These are phyloP conservation scores for Fusarium buxicola DNA, from an alignment of 2,329 filamentous ascomycete genomes.

Conservation along the genomic window DNA sequence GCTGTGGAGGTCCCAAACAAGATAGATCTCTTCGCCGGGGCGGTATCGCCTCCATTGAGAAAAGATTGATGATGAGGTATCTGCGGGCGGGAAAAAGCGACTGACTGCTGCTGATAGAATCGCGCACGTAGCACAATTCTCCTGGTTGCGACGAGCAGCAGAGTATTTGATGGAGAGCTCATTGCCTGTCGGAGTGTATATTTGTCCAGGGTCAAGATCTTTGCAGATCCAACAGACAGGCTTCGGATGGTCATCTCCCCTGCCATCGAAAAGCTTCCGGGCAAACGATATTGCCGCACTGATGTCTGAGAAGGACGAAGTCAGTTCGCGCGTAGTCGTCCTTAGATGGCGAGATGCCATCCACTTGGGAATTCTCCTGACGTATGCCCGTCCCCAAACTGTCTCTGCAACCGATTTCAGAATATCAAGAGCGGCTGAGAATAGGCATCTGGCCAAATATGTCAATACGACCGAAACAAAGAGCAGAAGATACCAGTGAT, in stretches of 20 bases:
- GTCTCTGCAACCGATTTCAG: background rate
- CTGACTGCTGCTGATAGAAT: slow-evolving; percentile 3
- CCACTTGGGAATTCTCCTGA: background rate
- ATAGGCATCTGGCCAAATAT: background rate
- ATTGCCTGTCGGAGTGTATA: too few relatives aligned
- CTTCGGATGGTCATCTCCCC: too few relatives aligned
- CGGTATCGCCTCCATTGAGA: slow-evolving; percentile 4
- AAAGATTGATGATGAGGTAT: slow-evolving; percentile 1
- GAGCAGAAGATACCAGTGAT: background rate
- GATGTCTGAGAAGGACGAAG: background rate
- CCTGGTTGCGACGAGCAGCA: background rate
- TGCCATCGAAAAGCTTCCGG: background rate
- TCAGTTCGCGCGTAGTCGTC: background rate
- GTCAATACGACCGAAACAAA: background rate
- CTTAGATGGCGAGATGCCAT: background rate
- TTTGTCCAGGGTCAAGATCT: background rate
- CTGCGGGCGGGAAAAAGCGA: slow-evolving; percentile 7
- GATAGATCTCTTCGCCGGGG: slow-evolving; percentile 3
- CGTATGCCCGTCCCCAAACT: background rate
- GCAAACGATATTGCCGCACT: too few relatives aligned
- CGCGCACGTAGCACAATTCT: slow-evolving; percentile 7
- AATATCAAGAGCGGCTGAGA: background rate
- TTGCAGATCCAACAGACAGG: background rate
- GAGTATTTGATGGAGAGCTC: background rate
- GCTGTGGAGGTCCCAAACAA: slow-evolving; percentile 6